Evolutionary conservation across 768 basidiomycete species (phyloP).

Genomic region (Leccinum variicolor): DNA sequence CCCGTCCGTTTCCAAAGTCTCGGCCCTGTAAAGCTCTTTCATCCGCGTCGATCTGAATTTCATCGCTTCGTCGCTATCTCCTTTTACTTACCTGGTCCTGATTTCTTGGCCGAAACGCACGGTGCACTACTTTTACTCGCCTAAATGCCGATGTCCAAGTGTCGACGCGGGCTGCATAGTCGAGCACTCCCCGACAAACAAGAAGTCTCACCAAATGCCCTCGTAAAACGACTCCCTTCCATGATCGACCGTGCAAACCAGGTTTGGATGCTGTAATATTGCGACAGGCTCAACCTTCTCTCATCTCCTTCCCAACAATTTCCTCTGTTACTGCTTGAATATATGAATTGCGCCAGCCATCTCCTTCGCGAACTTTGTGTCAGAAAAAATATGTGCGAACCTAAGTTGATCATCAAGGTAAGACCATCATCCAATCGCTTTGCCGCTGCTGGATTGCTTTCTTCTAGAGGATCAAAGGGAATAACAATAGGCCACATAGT

Average conservation of each 20-base stretch:
- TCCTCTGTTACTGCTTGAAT: neutral
- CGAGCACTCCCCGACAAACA: neutral
- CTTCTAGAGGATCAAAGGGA: slow-evolving; percentile 6
- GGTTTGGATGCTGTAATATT: slow-evolving; percentile 1
- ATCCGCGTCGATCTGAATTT: neutral
- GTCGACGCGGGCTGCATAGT: slow-evolving; percentile 2
- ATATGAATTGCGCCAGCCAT: slow-evolving; percentile 6
- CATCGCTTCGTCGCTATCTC: neutral
- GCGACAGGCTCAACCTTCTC: slow-evolving; percentile 8
- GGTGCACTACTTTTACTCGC: neutral
- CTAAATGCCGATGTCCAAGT: slow-evolving; percentile 4
- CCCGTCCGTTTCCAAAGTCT: neutral
- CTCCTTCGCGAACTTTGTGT: neutral
- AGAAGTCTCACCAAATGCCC: neutral
- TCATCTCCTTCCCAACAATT: neutral
- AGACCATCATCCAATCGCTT: slow-evolving; percentile 10
- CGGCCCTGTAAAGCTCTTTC: neutral
- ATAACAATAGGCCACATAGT: slow-evolving; percentile 6
- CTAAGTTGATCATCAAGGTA: slow-evolving; percentile 13
- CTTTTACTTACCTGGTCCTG: slow-evolving; percentile 1
- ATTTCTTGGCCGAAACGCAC: neutral
- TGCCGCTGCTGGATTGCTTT: slow-evolving; percentile 1
- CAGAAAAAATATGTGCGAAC: neutral
- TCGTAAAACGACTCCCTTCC: slow-evolving; percentile 6
- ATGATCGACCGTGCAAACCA: neutral